Percentiles rank a stretch among this genome's conserved stretches.
Conservation (phyloP, 202 grass and related monocot genomes). For the Eragrostis tef region DNA sequence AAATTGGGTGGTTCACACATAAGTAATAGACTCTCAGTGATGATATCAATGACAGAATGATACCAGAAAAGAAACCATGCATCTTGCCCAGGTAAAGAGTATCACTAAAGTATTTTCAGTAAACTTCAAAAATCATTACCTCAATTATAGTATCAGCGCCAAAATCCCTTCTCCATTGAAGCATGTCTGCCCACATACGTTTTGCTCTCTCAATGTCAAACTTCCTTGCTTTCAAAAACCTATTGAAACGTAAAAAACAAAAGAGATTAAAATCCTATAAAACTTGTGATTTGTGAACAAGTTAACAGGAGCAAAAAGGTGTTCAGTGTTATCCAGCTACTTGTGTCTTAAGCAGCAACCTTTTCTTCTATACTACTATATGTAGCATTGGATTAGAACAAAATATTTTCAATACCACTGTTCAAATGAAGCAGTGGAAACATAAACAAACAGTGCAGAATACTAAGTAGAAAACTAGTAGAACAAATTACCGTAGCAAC, state of each 20-base stretch:
- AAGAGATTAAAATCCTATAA: not conserved
- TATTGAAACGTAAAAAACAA: slow-evolving; percentile 15
- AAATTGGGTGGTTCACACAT: not conserved
- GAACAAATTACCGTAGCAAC: slow-evolving; percentile 51
- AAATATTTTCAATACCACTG: not conserved
- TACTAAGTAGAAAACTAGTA: not conserved
- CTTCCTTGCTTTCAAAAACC: slow-evolving; percentile 63
- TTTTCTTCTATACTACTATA: not conserved
- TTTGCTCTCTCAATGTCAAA: slow-evolving; percentile 67
- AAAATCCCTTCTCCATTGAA: slow-evolving; percentile 59
- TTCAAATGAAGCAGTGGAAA: not conserved
- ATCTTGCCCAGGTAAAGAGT: not conserved
- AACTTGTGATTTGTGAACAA: too few relatives aligned
- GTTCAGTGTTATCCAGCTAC: not conserved
- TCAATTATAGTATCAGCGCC: slow-evolving; percentile 51
- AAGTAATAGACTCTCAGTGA: not conserved
- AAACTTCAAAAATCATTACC: slow-evolving; percentile 30
- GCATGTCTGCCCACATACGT: slow-evolving; percentile 61
- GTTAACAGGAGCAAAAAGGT: not conserved
- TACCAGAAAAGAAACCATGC: not conserved
- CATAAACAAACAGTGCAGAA: not conserved
- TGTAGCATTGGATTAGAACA: not conserved
- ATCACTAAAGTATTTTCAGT: not conserved
- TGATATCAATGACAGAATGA: not conserved
- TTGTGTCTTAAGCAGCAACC: not conserved